Base-by-base conservation (phyloP, 202 grass and related monocot species). In the Schoenoplectus tabernaemontani region DNA sequence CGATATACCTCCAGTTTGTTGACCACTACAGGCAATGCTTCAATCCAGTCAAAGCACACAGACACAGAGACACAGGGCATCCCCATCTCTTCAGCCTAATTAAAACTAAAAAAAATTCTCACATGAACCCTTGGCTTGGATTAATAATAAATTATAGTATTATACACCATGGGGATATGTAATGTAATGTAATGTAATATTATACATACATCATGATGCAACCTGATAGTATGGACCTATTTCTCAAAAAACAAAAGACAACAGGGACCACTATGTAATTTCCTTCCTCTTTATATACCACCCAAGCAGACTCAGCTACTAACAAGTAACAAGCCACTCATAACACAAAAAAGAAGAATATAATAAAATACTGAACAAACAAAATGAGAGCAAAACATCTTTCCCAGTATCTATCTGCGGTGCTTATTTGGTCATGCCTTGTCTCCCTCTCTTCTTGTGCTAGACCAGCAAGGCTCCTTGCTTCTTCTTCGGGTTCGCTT, bases 401-500 rank as follows among this genome's bases (percentile, higher is more conserved):
- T 22, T 48, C n/a, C n/a, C n/a, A 82, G 86, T 13, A 23, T 84
- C 39, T 41, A 47, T 32, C 9, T 81, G 42, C n/a, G n/a, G 32
- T 83, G 4, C 59, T 68, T 70, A 9, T 76, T 42, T 71, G 48
- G 26, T 84, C 78, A 51, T n/a, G n/a, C n/a, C n/a, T n/a, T n/a
- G 3, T 37, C 12, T 60, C 39, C 1, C 24, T 88, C 39, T 78
- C 60, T 36, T 50, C 57, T 39, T 72, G 59, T 32, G 50, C 59
- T 4, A 77, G 60, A 62, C 16, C 15, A n/a, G 37, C 64, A 53
- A 4, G 51, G 20, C 13, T 53, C 11, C 51, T 72, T 0, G 24
- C 80, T 41, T 42, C 66, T 50, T 39, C 86, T 3, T 43, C 50
- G 34, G 20, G 54, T 88, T 82, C 86, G 42, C 39, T 38, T 39